Evolutionary conservation across 768 basidiomycete genomes (phyloP), one percentile per base, ranked within the genome.

Genomic region (Pluteus cervinus): DNA sequence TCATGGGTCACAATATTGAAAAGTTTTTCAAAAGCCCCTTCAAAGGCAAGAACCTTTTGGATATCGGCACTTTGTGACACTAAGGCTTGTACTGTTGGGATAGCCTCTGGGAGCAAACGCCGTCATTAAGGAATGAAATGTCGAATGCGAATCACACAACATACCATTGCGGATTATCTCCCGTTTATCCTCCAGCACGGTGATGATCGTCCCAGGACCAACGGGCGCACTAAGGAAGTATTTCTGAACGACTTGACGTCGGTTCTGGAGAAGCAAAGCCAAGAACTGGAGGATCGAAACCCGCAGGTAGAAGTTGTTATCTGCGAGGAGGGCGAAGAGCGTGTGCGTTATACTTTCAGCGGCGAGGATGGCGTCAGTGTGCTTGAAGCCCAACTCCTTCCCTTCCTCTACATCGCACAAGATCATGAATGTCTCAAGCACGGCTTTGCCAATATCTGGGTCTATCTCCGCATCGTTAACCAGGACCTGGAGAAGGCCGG

Each of bases 41-140:
- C 91, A 50, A 99, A 99, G 0, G 93, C 91, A 30, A 98, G 77
- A 21, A 97, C 80, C 61, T 97, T 98, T 54, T 97, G 94, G 24
- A 99, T 87, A 56, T 97, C 90, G 22, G 86, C 76, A 49, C 86
- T 97, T 48, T 92, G 85, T 1, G 79, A 77, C 24, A 86, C 77
- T 10, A 99, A 68, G 4, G 79, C 66, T 44, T 93, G 86, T 23
- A 92, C 71, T 62, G 93, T 78, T 11, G 79, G 68, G 25, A 96
- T 77, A 16, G 80, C 83, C 73, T 97, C 89, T 88, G 25, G 22
- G 9, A 28, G 14, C 9, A 28, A 9, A 28, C 26, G 26, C 14
- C 9, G 26, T 9, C 26, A 14, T 14, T 28, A 28, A 29, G 15
- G 22, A 29, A 23, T 29, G 5, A n/a, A 8, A n/a, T n/a, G 16